Percentiles rank a stretch among this genome's conserved stretches.
These are phyloP conservation scores for Fusarium sp. DNA, from an alignment of 2,329 filamentous ascomycete genomes.

Conservation along the genomic window DNA sequence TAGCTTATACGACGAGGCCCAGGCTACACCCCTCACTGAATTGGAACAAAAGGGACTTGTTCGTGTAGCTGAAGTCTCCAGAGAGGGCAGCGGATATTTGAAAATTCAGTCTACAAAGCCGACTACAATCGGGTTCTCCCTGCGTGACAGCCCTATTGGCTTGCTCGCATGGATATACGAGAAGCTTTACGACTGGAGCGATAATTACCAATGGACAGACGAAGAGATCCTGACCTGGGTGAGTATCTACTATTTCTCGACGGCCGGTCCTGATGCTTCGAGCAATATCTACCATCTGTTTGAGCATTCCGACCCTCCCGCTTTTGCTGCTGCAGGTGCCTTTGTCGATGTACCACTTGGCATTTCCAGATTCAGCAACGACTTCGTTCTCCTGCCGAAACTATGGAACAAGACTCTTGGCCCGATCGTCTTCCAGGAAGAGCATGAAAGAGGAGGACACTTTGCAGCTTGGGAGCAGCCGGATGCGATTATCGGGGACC, in stretches of 20 bases:
- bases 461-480: constrained; percentile 74
- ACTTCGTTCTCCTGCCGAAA: constrained; percentile 67
- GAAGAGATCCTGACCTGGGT: constrained; percentile 85
- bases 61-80: constrained; percentile 30
- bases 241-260: constrained; percentile 79
- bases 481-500: constrained; percentile 65
- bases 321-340: constrained; percentile 1
- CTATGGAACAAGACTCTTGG: constrained; percentile 72
- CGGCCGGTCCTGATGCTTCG: constrained; percentile 79
- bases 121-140: constrained; percentile 78
- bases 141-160: constrained; percentile 79
- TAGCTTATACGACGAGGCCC: neutral
- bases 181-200: constrained; percentile 84
- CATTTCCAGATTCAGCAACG: constrained; percentile 69
- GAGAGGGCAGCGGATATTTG: constrained; percentile 41
- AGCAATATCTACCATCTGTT: constrained; percentile 82
- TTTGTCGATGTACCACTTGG: constrained; percentile 58
- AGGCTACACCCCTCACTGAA: neutral
- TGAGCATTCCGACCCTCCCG: constrained; percentile 55
- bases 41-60: neutral
- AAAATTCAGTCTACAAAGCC: constrained; percentile 72
- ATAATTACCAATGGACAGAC: constrained; percentile 79
- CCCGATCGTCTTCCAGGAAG: constrained; percentile 69
- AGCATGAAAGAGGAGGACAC: constrained; percentile 68
- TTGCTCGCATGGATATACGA: constrained; percentile 86